Evolutionary conservation across 73 alveolate species (phyloP), one percentile per base, ranked within the genome.

Genomic region (Paramecium sonneborni): DNA sequence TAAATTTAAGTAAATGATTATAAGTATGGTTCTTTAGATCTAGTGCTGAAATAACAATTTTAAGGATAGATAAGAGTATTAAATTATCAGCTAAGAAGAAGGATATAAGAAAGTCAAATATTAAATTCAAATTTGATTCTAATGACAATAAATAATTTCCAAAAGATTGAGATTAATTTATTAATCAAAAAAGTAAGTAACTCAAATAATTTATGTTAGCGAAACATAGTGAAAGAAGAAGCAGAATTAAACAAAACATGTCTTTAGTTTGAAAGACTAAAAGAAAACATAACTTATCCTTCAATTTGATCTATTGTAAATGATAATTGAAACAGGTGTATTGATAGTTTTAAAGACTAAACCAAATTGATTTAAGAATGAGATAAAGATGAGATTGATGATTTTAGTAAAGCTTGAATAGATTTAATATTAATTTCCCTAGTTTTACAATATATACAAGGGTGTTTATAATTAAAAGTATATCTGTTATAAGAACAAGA

Each of bases 41-140:
- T 98, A 68, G 34, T 95, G 99, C 99, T 3, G 99, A 99, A 57
- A 97, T 97, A 93, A 96, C 99, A 21, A 97, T 97, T 70, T 93
- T 97, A 85, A 97, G 99, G 85, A 97, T 98, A 69, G 99, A 98
- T 90, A 99, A 97, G 92, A 76, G 97, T 95, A 98, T 98, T 85
- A 97, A 97, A 79, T 93, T 98, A 88, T 97, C 94, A 39, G 97
- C 97, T 24, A 95, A 95, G 79, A 97, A 93, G 43, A 96, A 95
- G 76, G 85, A 84, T 79, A 92, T 35, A 35, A 35, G 2, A 6
- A 35, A 35, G 43, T 6, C 43, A 35, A 35, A 6, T 35, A 35
- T 35, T n/a, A n/a, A n/a, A n/a, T n/a, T n/a, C n/a, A n/a, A n/a
- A n/a, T n/a, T n/a, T n/a, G n/a, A n/a, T n/a, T n/a, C n/a, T n/a